These are phyloP conservation scores for Kingdonia uniflora DNA, from an alignment of 164 flowering plant genomes.

Conservation along the genomic window DNA sequence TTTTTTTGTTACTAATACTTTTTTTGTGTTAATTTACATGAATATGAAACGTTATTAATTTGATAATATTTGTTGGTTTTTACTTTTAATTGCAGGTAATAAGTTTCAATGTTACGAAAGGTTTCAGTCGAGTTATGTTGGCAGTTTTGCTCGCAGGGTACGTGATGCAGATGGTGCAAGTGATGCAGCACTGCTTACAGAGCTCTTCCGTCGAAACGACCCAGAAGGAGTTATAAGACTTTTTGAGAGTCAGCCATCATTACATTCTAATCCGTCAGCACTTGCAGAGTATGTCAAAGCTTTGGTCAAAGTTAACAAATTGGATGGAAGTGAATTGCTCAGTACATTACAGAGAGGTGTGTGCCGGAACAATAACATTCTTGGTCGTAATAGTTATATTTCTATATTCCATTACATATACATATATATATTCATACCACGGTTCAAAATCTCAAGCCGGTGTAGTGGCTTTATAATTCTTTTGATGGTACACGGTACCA, in stretches of 20 bases:
- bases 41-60: too few relatives aligned
- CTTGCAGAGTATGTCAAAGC: constrained; percentile 91
- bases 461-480: too few relatives aligned
- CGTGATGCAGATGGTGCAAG: constrained; percentile 56
- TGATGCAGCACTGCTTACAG: constrained; percentile 56
- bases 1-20: too few relatives aligned
- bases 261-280: constrained; percentile 75
- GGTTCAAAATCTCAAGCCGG: too few relatives aligned
- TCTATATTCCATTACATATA: too few relatives aligned
- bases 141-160: constrained; percentile 58
- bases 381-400: too few relatives aligned
- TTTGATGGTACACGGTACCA: too few relatives aligned
- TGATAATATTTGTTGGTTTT: background rate
- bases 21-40: too few relatives aligned
- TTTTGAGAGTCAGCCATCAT: constrained; percentile 79
- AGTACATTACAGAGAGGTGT: constrained; percentile 84
- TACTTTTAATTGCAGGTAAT: constrained; percentile 28
- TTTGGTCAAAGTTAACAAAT: constrained; percentile 72
- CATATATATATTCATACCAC: too few relatives aligned
- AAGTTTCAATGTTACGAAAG: constrained; percentile 30
- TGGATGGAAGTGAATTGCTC: constrained; percentile 77
- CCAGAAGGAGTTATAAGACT: constrained; percentile 81
- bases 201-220: constrained; percentile 62
- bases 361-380: constrained; percentile 8
- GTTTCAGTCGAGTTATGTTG: constrained; percentile 69